These are phyloP conservation scores for Populus alba DNA, from an alignment of 345 rosid species.

Conservation along the genomic window DNA sequence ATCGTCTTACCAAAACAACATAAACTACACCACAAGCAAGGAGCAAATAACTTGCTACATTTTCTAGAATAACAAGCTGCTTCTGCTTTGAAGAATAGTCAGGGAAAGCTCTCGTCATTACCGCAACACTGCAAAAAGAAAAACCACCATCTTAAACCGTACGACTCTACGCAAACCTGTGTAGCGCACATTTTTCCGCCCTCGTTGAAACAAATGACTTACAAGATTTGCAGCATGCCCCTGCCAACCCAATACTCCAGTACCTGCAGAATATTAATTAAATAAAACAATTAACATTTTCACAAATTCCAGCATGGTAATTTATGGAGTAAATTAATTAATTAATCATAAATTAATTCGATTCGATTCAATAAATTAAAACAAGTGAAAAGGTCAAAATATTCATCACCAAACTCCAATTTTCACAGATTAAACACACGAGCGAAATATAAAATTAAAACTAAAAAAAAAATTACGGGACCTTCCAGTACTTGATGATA, in stretches of 20 bases:
- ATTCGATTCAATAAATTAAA: background rate
- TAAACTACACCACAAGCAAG: constrained; percentile 83
- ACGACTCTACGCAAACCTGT: background rate
- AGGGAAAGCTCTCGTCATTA: constrained; percentile 97
- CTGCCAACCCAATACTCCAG: constrained; percentile 92
- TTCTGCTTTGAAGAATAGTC: constrained; percentile 42
- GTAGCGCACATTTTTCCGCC: too few species aligned
- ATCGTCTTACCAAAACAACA: constrained; percentile 54
- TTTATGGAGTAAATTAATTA: too few species aligned
- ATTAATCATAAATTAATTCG: too few species aligned
- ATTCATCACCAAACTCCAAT: background rate
- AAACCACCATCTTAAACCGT: constrained; percentile 6
- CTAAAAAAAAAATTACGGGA: constrained; percentile 3
- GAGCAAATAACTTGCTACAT: constrained; percentile 84
- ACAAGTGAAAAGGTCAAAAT: too few species aligned
- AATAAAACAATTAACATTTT: background rate
- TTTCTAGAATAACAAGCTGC: constrained; percentile 65
- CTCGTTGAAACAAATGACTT: constrained; percentile 27
- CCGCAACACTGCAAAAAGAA: constrained; percentile 65
- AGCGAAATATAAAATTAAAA: too few species aligned
- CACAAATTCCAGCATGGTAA: too few species aligned
- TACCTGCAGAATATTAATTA: constrained; percentile 42
- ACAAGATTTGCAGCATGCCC: constrained; percentile 99
- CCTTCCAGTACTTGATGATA: constrained; percentile 69
- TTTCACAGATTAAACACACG: background rate